Evolutionary conservation across 352 stramenopile genomes (phyloP).

Genomic region (Pythium oligandrum): DNA sequence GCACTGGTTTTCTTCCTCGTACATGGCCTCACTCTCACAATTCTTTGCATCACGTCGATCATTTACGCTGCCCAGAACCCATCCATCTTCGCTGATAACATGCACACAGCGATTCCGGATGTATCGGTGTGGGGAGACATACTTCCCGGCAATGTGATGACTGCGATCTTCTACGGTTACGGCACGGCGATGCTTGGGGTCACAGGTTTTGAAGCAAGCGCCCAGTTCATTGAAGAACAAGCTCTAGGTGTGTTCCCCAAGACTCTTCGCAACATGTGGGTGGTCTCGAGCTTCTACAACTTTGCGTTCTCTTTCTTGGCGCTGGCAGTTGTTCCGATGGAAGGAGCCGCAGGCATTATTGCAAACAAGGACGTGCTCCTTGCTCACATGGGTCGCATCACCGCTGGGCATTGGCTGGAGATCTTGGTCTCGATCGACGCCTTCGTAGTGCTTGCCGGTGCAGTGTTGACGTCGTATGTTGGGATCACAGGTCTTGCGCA

Average conservation of each 20-base stretch:
- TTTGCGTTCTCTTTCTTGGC: conserved; percentile 59
- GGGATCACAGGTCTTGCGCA: conserved; percentile 53
- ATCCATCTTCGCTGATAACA: conserved; percentile 47
- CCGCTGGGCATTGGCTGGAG: conserved; percentile 20
- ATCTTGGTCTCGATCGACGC: conserved; percentile 47
- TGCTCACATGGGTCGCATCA: conserved; percentile 44
- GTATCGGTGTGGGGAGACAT: conserved; percentile 20
- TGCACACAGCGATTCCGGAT: conserved; percentile 30
- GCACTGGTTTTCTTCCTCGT: conserved; percentile 68
- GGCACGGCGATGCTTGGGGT: conserved; percentile 69
- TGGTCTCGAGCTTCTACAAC: conserved; percentile 72
- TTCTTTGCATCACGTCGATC: conserved; percentile 37
- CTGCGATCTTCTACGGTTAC: conserved; percentile 51
- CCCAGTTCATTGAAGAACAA: conserved; percentile 83
- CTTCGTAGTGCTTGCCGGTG: conserved; percentile 67
- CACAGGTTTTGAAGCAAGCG: conserved; percentile 74
- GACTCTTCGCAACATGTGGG: conserved; percentile 79
- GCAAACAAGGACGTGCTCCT: conserved; percentile 50
- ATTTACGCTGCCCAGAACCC: conserved; percentile 49
- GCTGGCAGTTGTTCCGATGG: conserved; percentile 58
- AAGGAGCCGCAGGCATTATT: conserved; percentile 30
- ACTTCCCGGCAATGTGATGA: conserved; percentile 16
- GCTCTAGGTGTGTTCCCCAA: conserved; percentile 68
- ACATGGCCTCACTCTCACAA: conserved; percentile 53
- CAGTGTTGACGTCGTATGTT: conserved; percentile 64